Conservation (phyloP, 345 rosid genomes). For the Geranium rotundifolium region DNA sequence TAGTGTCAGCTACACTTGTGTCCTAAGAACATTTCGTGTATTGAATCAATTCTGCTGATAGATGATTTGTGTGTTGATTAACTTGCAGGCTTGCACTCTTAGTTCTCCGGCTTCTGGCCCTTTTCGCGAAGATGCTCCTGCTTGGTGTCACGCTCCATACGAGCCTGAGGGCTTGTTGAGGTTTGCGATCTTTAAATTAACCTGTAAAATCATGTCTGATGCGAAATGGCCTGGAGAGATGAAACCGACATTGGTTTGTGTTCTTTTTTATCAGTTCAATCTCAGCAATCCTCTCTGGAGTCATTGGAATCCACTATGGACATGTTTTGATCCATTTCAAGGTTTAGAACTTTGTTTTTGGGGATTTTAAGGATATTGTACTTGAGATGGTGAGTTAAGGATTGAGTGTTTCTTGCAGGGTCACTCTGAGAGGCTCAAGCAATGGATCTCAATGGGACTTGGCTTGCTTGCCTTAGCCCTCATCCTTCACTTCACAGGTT, state of each 20-base stretch:
- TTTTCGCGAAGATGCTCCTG: constrained; percentile 34
- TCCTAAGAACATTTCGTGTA: no score
- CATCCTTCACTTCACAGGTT: constrained; percentile 44
- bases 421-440: constrained; percentile 51
- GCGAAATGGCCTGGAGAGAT: background rate
- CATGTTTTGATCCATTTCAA: constrained; percentile 60
- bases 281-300: constrained; percentile 53
- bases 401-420: constrained; percentile 18
- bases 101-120: constrained; percentile 37
- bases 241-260: background rate
- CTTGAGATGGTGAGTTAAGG: background rate
- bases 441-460: constrained; percentile 43
- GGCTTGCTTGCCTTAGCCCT: constrained; percentile 29
- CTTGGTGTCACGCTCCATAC: constrained; percentile 51
- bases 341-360: constrained; percentile 20
- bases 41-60: background rate
- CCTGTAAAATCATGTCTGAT: background rate
- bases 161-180: constrained; percentile 70
- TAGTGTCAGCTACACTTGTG: background rate
- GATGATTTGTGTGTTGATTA: background rate
- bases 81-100: constrained; percentile 46
- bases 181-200: constrained; percentile 9
- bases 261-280: constrained; percentile 20
- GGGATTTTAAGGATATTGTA: background rate
- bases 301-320: constrained; percentile 55